Evolutionary conservation across 768 basidiomycete genomes (phyloP).

Genomic region (Mycena albidolilacea): DNA sequence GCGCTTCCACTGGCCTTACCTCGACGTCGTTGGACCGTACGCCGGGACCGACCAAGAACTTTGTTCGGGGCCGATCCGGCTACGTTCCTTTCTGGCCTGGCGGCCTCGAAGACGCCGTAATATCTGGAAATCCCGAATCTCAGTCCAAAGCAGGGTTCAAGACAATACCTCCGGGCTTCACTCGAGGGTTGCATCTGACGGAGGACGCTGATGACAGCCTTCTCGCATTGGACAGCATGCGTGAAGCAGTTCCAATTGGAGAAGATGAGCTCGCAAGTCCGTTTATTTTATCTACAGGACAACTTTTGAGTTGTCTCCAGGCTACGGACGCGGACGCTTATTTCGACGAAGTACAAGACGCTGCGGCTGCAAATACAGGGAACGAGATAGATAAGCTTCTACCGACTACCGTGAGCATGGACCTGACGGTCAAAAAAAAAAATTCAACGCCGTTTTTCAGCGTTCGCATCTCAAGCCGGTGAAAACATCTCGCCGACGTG

Average conservation of each 20-base stretch:
- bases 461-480: conserved; percentile 72
- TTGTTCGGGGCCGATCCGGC: conserved; percentile 95
- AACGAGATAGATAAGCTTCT: conserved; percentile 40
- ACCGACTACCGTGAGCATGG: conserved; percentile 58
- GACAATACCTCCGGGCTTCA: conserved; percentile 87
- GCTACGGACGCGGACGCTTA: conserved; percentile 33
- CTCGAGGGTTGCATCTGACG: conserved; percentile 81
- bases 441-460: conserved; percentile 49
- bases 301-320: conserved; percentile 10
- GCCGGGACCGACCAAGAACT: conserved; percentile 82
- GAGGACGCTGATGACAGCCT: conserved; percentile 70
- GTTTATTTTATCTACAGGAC: neutral
- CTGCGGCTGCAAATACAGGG: neutral
- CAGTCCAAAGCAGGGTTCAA: conserved; percentile 64
- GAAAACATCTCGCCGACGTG: conserved; percentile 56
- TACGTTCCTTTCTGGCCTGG: conserved; percentile 96
- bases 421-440: conserved; percentile 51
- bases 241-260: conserved; percentile 20
- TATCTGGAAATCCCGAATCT: conserved; percentile 39
- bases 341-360: conserved; percentile 38
- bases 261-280: conserved; percentile 36
- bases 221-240: conserved; percentile 46
- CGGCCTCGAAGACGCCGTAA: conserved; percentile 80
- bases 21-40: conserved; percentile 91
- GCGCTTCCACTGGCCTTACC: conserved; percentile 77